Conservation (phyloP, 495 filamentous ascomycete species). For the Lasiosphaeris hirsuta region DNA sequence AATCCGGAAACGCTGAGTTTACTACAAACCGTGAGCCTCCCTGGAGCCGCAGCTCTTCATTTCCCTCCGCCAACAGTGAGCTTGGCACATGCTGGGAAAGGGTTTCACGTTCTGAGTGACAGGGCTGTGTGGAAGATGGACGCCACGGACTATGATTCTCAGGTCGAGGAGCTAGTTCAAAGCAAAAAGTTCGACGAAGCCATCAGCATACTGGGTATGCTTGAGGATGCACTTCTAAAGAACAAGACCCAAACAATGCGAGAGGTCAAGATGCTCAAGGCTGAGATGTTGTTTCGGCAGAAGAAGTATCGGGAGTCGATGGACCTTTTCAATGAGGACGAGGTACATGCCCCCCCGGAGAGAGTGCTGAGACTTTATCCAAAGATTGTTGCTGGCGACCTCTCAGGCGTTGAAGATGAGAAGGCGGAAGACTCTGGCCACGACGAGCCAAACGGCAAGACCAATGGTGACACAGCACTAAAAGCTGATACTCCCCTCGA, state of each 20-base stretch:
- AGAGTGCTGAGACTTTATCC: slow-evolving; percentile 85
- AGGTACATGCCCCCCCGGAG: slow-evolving; percentile 84
- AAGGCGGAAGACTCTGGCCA: slow-evolving; percentile 35
- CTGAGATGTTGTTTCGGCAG: slow-evolving; percentile 74
- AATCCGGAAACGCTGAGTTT: slow-evolving; percentile 89
- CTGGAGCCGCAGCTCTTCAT: slow-evolving; percentile 76
- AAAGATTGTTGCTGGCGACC: slow-evolving; percentile 74
- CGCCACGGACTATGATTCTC: slow-evolving; percentile 85
- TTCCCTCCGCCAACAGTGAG: slow-evolving; percentile 94
- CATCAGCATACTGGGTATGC: slow-evolving; percentile 79
- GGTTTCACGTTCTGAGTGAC: slow-evolving; percentile 86
- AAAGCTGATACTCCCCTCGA: slow-evolving; percentile 31
- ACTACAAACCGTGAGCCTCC: slow-evolving; percentile 78
- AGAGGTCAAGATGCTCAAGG: slow-evolving; percentile 85
- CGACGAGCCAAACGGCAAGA: slow-evolving; percentile 48
- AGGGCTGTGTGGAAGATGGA: slow-evolving; percentile 93
- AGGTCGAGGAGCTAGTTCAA: slow-evolving; percentile 79
- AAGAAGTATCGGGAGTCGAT: slow-evolving; percentile 85
- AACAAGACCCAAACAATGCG: slow-evolving; percentile 78
- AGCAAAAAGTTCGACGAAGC: slow-evolving; percentile 83
- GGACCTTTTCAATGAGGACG: slow-evolving; percentile 76
- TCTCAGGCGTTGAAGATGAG: slow-evolving; percentile 53
- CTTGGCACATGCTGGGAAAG: slow-evolving; percentile 89
- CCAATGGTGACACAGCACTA: slow-evolving; percentile 38
- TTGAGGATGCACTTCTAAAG: slow-evolving; percentile 85